Evolutionary conservation across 2,329 filamentous ascomycete species (phyloP).

Genomic region (Lecanoromycetidae sp.): DNA sequence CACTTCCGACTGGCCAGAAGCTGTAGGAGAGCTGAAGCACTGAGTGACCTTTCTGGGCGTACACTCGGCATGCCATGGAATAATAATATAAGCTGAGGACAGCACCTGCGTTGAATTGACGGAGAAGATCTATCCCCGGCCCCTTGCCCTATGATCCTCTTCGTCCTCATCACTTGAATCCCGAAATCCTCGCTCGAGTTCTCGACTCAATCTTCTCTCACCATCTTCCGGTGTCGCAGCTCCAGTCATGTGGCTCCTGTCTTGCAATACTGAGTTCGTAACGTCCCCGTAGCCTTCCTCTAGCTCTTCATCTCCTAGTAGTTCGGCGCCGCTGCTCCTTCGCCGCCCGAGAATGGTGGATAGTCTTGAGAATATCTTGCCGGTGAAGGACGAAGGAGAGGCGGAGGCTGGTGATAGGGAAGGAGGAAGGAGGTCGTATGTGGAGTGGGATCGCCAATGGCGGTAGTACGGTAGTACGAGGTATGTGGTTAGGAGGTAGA

Average conservation of each 20-base stretch:
- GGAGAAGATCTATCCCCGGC: neutral
- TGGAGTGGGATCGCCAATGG: slow-evolving; percentile 54
- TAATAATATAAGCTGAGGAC: no score
- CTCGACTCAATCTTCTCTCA: slow-evolving; percentile 57
- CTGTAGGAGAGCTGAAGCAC: no score
- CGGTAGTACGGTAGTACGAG: slow-evolving; percentile 57
- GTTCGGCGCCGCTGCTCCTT: slow-evolving; percentile 38
- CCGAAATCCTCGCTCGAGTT: slow-evolving; percentile 64
- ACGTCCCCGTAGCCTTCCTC: slow-evolving; percentile 43
- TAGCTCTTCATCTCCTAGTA: slow-evolving; percentile 59
- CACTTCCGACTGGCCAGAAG: no score
- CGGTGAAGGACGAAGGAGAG: neutral
- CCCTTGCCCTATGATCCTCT: slow-evolving; percentile 4
- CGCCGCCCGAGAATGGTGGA: slow-evolving; percentile 20
- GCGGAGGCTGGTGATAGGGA: slow-evolving; percentile 32
- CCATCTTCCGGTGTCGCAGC: slow-evolving; percentile 12
- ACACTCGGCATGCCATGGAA: no score
- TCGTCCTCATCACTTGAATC: slow-evolving; percentile 55
- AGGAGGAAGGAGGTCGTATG: slow-evolving; percentile 52
- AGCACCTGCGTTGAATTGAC: no score
- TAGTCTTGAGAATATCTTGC: slow-evolving; percentile 15
- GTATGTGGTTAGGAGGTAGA: slow-evolving; percentile 56
- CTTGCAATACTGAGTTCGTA: slow-evolving; percentile 28
- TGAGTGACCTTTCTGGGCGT: no score
- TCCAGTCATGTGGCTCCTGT: slow-evolving; percentile 20